phyloP scores from a whole-genome alignment of 495 filamentous ascomycete genomes.

The Xylaria scruposa region DNA sequence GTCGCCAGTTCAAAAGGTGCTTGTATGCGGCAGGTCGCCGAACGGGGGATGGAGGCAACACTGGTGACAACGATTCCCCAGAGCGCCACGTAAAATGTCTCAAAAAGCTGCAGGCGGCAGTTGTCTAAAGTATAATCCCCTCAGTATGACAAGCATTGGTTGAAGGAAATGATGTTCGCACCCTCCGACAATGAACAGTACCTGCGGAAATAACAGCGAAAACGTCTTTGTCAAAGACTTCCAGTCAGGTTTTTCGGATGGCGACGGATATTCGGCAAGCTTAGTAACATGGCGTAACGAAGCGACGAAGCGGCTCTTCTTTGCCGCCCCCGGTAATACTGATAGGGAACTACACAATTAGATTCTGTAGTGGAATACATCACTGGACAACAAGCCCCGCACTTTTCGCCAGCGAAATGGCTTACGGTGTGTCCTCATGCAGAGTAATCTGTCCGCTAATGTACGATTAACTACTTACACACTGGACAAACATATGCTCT shows the following conservation, averaged over 20 bases:
- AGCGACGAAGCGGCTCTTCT: neutral
- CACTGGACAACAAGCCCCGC: neutral
- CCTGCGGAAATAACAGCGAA: neutral
- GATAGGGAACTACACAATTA: no score
- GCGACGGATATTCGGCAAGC: neutral
- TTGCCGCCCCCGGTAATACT: no score
- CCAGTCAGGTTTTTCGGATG: neutral
- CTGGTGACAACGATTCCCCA: neutral
- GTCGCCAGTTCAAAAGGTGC: neutral
- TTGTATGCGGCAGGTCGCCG: neutral
- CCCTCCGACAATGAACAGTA: neutral
- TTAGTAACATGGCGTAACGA: neutral
- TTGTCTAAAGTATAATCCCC: neutral
- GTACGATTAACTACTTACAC: neutral
- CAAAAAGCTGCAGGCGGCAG: neutral
- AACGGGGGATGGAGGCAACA: neutral
- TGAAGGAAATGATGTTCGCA: neutral
- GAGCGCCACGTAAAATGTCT: neutral
- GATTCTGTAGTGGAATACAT: neutral
- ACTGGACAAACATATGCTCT: neutral
- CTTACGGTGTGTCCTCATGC: neutral
- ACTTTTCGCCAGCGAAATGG: neutral
- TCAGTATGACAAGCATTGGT: neutral
- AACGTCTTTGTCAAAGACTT: neutral
- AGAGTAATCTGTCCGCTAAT: neutral